phyloP scores from a whole-genome alignment of 345 rosid species.

The Physaria fendleri region DNA sequence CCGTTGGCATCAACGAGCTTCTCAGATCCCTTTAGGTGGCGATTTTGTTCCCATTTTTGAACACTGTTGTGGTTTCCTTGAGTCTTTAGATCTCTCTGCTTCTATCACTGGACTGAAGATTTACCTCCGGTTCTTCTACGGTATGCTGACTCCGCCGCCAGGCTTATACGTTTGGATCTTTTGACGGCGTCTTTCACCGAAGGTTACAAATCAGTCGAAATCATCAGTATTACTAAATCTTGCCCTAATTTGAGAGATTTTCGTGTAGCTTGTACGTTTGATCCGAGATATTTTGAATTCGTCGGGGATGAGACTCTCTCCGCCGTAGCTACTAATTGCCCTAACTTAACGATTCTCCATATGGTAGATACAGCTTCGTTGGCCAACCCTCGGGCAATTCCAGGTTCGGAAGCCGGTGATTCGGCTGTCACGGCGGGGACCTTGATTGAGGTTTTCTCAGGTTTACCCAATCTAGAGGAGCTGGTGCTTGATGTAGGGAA shows the following conservation, averaged over 20 bases:
- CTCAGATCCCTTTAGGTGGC: slow-evolving; percentile 39
- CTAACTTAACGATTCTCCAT: slow-evolving; percentile 51
- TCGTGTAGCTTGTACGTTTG: slow-evolving; percentile 67
- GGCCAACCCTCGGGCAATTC: slow-evolving; percentile 36
- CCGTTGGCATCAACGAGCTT: slow-evolving; percentile 77
- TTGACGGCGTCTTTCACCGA: slow-evolving; percentile 61
- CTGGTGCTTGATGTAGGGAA: slow-evolving; percentile 58
- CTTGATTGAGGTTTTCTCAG: slow-evolving; percentile 43
- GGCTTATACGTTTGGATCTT: slow-evolving; percentile 51
- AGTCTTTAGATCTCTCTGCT: slow-evolving; percentile 58
- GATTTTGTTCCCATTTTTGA: slow-evolving; percentile 51
- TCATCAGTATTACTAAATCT: slow-evolving; percentile 44
- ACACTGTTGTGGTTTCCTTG: slow-evolving; percentile 37
- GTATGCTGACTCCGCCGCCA: slow-evolving; percentile 37
- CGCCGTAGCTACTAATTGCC: slow-evolving; percentile 55
- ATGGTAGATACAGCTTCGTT: slow-evolving; percentile 53
- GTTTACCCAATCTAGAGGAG: slow-evolving; percentile 53
- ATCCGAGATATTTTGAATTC: slow-evolving; percentile 65
- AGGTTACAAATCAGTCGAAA: slow-evolving; percentile 70
- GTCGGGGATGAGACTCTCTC: slow-evolving; percentile 68
- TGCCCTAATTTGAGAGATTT: slow-evolving; percentile 55
- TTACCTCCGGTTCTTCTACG: slow-evolving; percentile 65
- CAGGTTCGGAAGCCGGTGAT: slow-evolving; percentile 50
- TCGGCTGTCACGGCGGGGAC: slow-evolving; percentile 42
- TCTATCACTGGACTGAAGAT: slow-evolving; percentile 92